Percentiles rank a stretch among this genome's conserved stretches.
Conservation (phyloP, 768 basidiomycete genomes). For the Goffeauzyma gilvescens region DNA sequence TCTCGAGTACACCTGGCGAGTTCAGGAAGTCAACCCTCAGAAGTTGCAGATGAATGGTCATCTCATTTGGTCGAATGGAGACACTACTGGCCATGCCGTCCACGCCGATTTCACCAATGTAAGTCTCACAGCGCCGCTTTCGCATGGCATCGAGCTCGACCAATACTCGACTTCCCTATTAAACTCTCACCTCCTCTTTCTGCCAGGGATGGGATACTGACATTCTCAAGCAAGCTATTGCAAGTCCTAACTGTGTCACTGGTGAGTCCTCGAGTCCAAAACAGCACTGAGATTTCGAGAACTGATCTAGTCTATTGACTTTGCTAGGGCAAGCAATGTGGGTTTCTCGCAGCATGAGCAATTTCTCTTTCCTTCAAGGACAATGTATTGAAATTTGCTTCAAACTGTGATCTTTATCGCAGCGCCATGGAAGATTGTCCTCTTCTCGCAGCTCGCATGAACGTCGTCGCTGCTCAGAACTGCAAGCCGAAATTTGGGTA, state of each 20-base stretch:
- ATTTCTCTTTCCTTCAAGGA: too few relatives aligned
- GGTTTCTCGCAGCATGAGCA: too few relatives aligned
- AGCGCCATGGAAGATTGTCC: constrained; percentile 1
- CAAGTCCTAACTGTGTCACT: constrained; percentile 22
- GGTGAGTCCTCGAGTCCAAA: neutral
- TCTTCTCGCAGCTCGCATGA: neutral
- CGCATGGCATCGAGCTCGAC: too few relatives aligned
- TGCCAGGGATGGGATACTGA: constrained; percentile 41
- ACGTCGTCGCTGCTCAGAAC: neutral
- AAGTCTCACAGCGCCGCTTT: too few relatives aligned
- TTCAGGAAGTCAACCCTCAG: too few relatives aligned
- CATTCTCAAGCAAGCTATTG: constrained; percentile 41
- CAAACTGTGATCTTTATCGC: too few relatives aligned
- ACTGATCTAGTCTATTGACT: too few relatives aligned
- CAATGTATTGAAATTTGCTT: too few relatives aligned
- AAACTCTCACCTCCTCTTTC: too few relatives aligned
- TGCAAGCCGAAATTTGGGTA: constrained; percentile 18
- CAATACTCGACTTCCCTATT: too few relatives aligned
- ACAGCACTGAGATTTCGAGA: too few relatives aligned
- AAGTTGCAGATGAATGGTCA: constrained; percentile 16
- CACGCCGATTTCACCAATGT: constrained; percentile 25
- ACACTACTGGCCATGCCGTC: constrained; percentile 47
- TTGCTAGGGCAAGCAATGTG: too few relatives aligned
- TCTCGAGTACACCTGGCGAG: constrained; percentile 24
- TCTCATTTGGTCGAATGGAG: constrained; percentile 39